Base-by-base conservation (phyloP, 2,329 filamentous ascomycete genomes). In the Aspergillus fischeri region DNA sequence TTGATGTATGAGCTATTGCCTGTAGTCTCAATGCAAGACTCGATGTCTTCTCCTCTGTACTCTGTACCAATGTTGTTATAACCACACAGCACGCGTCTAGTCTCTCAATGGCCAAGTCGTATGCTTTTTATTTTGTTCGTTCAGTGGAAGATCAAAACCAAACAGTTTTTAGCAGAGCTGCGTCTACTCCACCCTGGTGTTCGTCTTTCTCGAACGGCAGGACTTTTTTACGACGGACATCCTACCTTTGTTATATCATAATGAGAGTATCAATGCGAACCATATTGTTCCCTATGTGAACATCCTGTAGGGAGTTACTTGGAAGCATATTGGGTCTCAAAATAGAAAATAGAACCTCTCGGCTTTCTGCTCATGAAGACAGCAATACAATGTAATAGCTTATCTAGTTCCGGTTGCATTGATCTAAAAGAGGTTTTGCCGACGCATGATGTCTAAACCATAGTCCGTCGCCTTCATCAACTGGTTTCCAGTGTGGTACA, bases 181-280 rank as follows among this genome's bases (percentile, higher is more conserved):
- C 76, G 76, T 78, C 75, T 77, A 76, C 75, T 78, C 76, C 76
- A 78, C 76, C 76, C 76, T 77, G 73, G 72, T 74, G 71, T 71
- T 75, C 67, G 66, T 58, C 56, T 67, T 57, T 38, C 65, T 76
- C 65, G 73, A 70, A 69, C 71, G 64, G 68, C 69, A 75, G 76
- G 75, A 77, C 75, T 77, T 73, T 72, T 75, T 71, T 71, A 74
- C 69, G 75, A 77, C 75, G 75, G 66, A 78, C 75, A 77, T 77
- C 60, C 11, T 56, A 24, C 32, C 9, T 51, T 35, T 51, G 20
- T 41, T 4, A 38, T n/a, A 14, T 51, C 6, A 17, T 38, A 14
- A 38, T 17, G 32, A 38, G 32, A 38, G 5, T 38, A 38, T 38
- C 32, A 38, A 17, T 38, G 32, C 32, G 14, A 17, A 38, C 29